Conservation (phyloP, 164 flowering plant genomes). For the Berberis vulgaris region DNA sequence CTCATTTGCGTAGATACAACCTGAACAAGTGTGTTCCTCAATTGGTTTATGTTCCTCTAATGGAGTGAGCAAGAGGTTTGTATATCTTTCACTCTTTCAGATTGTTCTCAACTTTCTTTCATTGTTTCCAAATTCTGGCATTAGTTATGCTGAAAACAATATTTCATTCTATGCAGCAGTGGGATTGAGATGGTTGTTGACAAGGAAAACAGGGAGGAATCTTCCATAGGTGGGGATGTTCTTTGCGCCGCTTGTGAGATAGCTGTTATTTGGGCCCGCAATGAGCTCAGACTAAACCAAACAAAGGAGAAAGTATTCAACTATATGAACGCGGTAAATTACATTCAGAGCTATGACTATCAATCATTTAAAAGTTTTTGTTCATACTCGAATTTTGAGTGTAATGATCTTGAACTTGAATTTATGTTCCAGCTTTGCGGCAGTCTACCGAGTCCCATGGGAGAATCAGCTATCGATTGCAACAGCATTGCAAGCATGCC, state of each 20-base stretch:
- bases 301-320: conserved; percentile 35
- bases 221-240: conserved; percentile 10
- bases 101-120: too few species aligned
- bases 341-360: neutral
- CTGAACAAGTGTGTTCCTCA: conserved; percentile 9
- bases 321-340: conserved; percentile 37
- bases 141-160: neutral
- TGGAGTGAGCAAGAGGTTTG: neutral
- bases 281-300: conserved; percentile 30
- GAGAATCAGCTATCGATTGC: conserved; percentile 32
- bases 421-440: conserved; percentile 36
- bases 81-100: too few species aligned
- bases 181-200: conserved; percentile 34
- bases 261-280: conserved; percentile 45
- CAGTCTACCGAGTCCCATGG: conserved; percentile 35
- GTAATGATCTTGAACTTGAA: neutral
- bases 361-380: neutral
- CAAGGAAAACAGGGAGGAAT: conserved; percentile 17
- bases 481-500: conserved; percentile 29
- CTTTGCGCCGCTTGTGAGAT: conserved; percentile 48
- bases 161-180: conserved; percentile 21
- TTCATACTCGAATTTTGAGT: neutral
- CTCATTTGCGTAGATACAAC: conserved; percentile 7
- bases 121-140: too few species aligned
- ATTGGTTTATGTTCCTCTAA: neutral